phyloP scores from a whole-genome alignment of 176 grass and related monocot genomes.

The Neostapfia colusana region DNA sequence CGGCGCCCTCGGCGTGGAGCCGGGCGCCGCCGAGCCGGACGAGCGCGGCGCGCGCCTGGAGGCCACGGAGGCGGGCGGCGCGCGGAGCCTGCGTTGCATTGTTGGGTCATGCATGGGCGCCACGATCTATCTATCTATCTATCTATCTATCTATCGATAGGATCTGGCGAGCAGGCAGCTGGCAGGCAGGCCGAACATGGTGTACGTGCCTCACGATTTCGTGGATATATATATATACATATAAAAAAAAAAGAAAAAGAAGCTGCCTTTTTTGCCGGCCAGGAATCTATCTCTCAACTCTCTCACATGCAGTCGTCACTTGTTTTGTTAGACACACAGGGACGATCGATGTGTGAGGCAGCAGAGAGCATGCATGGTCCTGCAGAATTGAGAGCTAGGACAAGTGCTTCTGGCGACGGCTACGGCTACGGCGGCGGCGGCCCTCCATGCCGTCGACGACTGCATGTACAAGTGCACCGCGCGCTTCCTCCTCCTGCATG shows the following conservation, averaged over 20 bases:
- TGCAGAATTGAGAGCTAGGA: no score
- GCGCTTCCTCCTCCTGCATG: no score
- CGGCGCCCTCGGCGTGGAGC: constrained; percentile 47
- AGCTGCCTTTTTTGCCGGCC: neutral
- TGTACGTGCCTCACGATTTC: constrained; percentile 33
- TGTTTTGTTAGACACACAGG: constrained; percentile 3
- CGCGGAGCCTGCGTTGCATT: constrained; percentile 25
- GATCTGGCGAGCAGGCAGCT: constrained; percentile 13
- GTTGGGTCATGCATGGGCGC: constrained; percentile 32
- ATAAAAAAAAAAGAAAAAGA: constrained; percentile 26
- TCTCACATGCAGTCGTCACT: no score
- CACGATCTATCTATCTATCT: neutral
- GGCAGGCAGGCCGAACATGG: constrained; percentile 34
- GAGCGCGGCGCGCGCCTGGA: constrained; percentile 30
- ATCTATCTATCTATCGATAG: no score
- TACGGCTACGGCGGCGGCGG: no score
- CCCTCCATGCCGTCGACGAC: no score
- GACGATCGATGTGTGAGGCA: no score
- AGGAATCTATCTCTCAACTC: no score
- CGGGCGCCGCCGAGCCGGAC: constrained; percentile 36
- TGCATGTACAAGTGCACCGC: no score
- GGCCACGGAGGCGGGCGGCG: constrained; percentile 33
- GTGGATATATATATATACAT: no score
- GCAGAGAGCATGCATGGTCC: no score
- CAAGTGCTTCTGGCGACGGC: no score